These are phyloP conservation scores for Saksenaea vasiformis DNA, from an alignment of 371 early-diverging fungal genomes.

Conservation along the genomic window DNA sequence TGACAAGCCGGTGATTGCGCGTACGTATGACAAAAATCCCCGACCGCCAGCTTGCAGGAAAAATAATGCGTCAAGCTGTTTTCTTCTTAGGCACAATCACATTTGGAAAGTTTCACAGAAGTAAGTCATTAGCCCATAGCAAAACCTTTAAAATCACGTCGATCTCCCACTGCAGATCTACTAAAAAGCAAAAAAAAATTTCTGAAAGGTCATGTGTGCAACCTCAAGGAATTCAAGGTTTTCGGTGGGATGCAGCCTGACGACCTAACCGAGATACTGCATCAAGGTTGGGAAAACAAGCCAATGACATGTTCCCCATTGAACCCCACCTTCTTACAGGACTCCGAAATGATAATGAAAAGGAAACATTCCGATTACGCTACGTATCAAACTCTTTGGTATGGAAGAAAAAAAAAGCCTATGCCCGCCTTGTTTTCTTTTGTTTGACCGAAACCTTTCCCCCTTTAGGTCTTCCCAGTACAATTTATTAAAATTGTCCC, in stretches of 20 bases:
- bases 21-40: constrained; percentile 42
- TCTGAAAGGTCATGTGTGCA: constrained; percentile 90
- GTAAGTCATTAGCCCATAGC: too few species aligned
- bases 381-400: constrained; percentile 63
- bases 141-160: too few species aligned
- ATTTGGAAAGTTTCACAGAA: constrained; percentile 95
- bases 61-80: neutral
- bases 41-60: neutral
- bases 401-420: constrained; percentile 13
- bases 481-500: constrained; percentile 94
- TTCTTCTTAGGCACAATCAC: constrained; percentile 70
- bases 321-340: constrained; percentile 41
- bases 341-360: constrained; percentile 85
- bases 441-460: neutral
- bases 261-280: constrained; percentile 85
- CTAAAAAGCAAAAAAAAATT: neutral
- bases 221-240: constrained; percentile 95
- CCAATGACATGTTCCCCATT: neutral
- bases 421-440: neutral
- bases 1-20: constrained; percentile 69
- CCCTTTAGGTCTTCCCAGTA: constrained; percentile 69
- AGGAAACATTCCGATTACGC: constrained; percentile 87
- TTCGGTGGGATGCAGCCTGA: constrained; percentile 81
- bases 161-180: neutral
- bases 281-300: constrained; percentile 71